A percentile compares a stretch with the other conserved stretches of the same genome.
Evolutionary conservation across 176 grass and related monocot species (phyloP).

Genomic region (Canna indica): DNA sequence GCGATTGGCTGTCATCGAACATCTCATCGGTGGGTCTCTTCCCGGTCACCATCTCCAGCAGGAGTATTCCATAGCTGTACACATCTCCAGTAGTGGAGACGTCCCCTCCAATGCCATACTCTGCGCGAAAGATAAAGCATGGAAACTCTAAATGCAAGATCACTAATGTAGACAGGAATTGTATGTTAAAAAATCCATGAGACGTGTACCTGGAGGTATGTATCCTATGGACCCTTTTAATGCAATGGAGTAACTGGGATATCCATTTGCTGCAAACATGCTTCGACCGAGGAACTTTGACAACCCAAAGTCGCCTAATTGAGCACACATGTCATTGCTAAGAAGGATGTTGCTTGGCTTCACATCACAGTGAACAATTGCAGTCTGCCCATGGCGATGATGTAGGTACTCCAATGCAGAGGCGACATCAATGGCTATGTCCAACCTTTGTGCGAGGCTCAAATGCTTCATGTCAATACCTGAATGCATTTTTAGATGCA

Average conservation of each 20-base stretch:
- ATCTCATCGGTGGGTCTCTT: slow-evolving; percentile 14
- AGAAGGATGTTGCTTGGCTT: slow-evolving; percentile 23
- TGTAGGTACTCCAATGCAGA: slow-evolving; percentile 18
- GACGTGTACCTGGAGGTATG: neutral
- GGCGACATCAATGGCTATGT: slow-evolving; percentile 16
- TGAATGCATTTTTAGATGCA: neutral
- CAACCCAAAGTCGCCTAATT: slow-evolving; percentile 13
- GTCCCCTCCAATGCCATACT: slow-evolving; percentile 27
- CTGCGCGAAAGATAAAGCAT: neutral
- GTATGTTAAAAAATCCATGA: neutral
- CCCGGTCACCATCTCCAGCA: slow-evolving; percentile 29
- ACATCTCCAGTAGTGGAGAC: slow-evolving; percentile 27
- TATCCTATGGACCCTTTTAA: slow-evolving; percentile 17
- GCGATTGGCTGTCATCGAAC: slow-evolving; percentile 6
- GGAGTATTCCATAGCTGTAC: slow-evolving; percentile 37
- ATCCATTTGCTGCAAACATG: neutral
- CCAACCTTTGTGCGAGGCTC: neutral
- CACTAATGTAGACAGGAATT: no score
- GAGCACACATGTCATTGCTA: slow-evolving; percentile 6
- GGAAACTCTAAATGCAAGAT: no score
- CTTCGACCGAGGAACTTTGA: neutral
- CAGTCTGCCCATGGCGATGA: neutral
- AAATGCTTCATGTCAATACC: neutral
- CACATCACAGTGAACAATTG: slow-evolving; percentile 17
- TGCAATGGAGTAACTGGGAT: neutral